Evolutionary conservation across 257 asterid genomes (phyloP), one percentile per base, ranked within the genome.

Genomic region (Linderniella brevidens): DNA sequence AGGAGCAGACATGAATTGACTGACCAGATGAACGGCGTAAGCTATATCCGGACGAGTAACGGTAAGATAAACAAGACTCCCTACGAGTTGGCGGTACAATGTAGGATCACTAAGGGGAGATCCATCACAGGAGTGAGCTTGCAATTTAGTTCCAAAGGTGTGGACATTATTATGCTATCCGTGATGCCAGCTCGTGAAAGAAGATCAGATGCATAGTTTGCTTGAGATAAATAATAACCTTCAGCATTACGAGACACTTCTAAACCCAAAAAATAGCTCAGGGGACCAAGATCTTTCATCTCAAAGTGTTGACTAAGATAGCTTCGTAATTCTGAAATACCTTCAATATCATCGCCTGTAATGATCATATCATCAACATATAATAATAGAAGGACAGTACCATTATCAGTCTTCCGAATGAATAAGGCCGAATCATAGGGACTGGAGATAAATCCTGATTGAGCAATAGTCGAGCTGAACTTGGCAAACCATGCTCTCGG

Each of bases 351-450:
- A 15, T 17, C 29, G 9, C 49, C 20, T 17, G 29, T 45, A 7
- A 45, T 45, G 32, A 25, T 25, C 32, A 25, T 45, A 45, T 45
- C 49, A 45, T 45, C 29, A 45, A 45, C 49, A 45, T 45, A 45
- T 0, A 15, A 25, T 15, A 45, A 17, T 8, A 45, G 49, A 15
- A 45, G 29, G n/a, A 45, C 20, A 5, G 14, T 45, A 14, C 49
- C 20, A 14, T 7, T 4, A 17, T 45, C 49, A 45, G 49, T 15
- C 32, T 25, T 25, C 32, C 32, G 32, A 25, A 17, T 45, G 49
- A 45, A 45, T 7, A 45, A 45, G 8, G 0, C 37, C 8, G 37
- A 47, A 19, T 47, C 52, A 47, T 47, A 13, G 20, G 11, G 52
- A 17, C 52, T 19, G 14, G 37, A 19, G 14, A 19, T 15, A 47